Evolutionary conservation across 2,329 filamentous ascomycete species (phyloP), one percentile per base, ranked within the genome.

Genomic region (Neonectria punicea): DNA sequence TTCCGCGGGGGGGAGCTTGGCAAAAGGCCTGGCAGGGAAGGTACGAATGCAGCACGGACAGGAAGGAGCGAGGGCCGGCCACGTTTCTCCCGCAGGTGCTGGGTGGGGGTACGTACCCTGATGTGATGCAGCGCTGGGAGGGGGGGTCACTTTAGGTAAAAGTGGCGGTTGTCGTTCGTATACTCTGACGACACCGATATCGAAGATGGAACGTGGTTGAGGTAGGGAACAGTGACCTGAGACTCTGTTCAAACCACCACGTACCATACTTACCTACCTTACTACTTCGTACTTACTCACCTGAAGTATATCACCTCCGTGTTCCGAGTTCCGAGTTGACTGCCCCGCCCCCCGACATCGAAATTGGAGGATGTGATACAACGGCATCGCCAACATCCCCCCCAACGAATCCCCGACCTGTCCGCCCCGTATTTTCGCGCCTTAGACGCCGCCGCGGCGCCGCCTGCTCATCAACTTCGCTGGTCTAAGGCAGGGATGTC

Each of bases 341-440:
- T 43, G n/a, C 32, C 13, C 39, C 39, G 25, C 5, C n/a, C n/a
- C n/a, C n/a, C 39, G 8, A 32, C 28, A 36, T 43, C 36, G 56
- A 59, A 59, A 59, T 59, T 59, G 22, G 56, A 59, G 56, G 47
- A 59, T 59, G 56, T 59, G 56, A 59, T 18, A 39, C n/a, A 50
- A 30, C 25, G n/a, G n/a, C 46, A 6, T n/a, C 22, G n/a, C 36
- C 30, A 53, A n/a, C 36, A 13, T 22, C 50, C 18, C 18, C 5
- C 10, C 25, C 25, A 34, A 53, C 50, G 16, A 39, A 39, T 34
- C 30, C 20, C 22, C 20, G 28, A 25, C 51, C 36, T 41, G 51
- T 28, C 39, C 11, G 47, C 47, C 47, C 28, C 47, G 47, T 30
- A n/a, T 20, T n/a, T n/a, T 32, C 28, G 14, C 47, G 28, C 47